Evolutionary conservation across 805 yeast species (phyloP), one percentile per base, ranked within the genome.

Genomic region (Metschnikowia noctiluminum): DNA sequence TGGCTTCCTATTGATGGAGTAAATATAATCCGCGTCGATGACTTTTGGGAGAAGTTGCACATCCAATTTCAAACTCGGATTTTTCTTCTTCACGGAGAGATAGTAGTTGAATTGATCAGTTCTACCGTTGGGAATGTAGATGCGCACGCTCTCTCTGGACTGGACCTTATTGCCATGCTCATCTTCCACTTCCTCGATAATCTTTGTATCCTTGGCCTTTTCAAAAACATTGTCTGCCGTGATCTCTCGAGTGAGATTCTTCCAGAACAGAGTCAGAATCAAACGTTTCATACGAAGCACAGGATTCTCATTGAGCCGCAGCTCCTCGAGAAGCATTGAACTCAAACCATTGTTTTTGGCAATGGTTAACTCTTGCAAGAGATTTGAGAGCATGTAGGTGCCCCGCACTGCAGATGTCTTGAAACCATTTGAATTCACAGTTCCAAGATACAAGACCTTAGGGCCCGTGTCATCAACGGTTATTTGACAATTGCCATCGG

Each of bases 391-490:
- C 91, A 87, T 87, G 62, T 90, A 90, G 0, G 96, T 90, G 3
- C 97, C 97, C 50, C 96, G 71, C 48, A 90, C 77, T 51, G 84
- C 87, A 46, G 79, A 78, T 56, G 80, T 84, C 35, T 80, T 83
- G 68, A 69, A 88, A 1, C 97, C 97, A 59, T 83, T 81, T 3
- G 96, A 89, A 62, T 87, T 87, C 35, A 84, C 89, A 2, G 97
- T 89, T 8, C 94, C 94, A 12, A 88, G 71, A 57, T 80, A 78
- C 50, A 87, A 69, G n/a, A 84, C 89, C 62, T 87, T 87, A 3
- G 95, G 94, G 1, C 95, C 95, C 2, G 80, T 79, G 61, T 88
- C 95, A 58, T 87, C 95, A 42, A 87, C 82, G 7, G 96, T 87
- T 61, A 87, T 90, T 65, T 91, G 97, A 63, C 68, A 83, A 63